Evolutionary conservation across 345 rosid species (phyloP), one percentile per base, ranked within the genome.

Genomic region (Jatropha curcas): DNA sequence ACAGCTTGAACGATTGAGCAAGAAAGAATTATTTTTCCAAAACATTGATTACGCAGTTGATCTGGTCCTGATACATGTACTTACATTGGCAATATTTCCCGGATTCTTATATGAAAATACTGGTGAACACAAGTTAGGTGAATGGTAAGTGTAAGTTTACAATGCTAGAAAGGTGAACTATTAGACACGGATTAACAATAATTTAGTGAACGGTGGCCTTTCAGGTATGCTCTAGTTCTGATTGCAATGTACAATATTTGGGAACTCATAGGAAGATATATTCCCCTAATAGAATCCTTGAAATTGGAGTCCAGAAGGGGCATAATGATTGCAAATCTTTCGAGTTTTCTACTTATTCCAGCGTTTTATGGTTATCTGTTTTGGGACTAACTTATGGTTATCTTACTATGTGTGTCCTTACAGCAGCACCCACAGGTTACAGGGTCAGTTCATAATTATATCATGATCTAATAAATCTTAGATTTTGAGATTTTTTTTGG

Each of bases 61-160:
- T 52, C 74, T 95, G 30, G 81, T 71, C 72, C 81, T 95, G 39
- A 85, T 87, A 45, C 91, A 89, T 55, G 88, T 91, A 16, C 75
- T 90, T 52, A 91, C 98, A 28, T 61, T 91, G 30, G 84, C 98
- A 1, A 91, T 95, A 33, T 89, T 92, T 63, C 99, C 98, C 0
- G 96, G 99, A 1, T 92, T 95, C 84, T 43, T 95, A 27, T 90
- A 66, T 16, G 98, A 95, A 79, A 83, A 95, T 73, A 92, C 97
- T 0, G 99, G 98, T 22, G 6, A 79, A 10, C 97, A 95, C 67
- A 67, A 81, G 56, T 73, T 89, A 65, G 93, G 95, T 0, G 0
- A 55, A 16, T 91, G 98, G 97, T 86, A 72, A 58, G 79, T 60
- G 13, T 1, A 64, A 14, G n/a, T 2, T 33, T 45, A 33, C 11